Evolutionary conservation across 768 basidiomycete genomes (phyloP), one percentile per base, ranked within the genome.

Genomic region (Tulasnella sp.): DNA sequence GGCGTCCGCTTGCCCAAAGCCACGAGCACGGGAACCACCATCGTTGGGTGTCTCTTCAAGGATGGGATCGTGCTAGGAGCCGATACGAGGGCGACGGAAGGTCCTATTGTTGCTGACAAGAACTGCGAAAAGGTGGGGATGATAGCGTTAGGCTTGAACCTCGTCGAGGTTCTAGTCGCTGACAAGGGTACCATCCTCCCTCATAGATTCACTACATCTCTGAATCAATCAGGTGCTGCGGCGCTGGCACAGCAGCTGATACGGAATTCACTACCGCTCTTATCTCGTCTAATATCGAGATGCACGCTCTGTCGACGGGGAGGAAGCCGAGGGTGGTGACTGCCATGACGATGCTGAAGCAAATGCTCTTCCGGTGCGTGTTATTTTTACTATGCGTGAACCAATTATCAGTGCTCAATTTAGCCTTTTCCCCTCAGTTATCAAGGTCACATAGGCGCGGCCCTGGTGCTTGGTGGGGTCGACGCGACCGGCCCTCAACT

Each of bases 291-390:
- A 98, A 98, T 86, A 94, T 99, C 86, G 95, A 96, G 85, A 88
- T 99, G 19, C 97, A 99, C 84, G 90, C 91, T 0, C 89, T 99
- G 40, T 93, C 94, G 24, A 96, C 94, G 40, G 97, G 96, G 34
- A 87, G 97, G 79, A 95, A 94, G 85, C 96, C 97, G 5, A 90
- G 92, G 80, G 96, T 99, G 27, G 95, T 97, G 75, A 98, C 98
- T 0, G 98, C 97, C 7, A 98, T 99, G 97, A 98, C 97, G 5
- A 94, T 98, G 95, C 88, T 98, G 82, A 98, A 99, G 86, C 97
- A 97, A 85, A 93, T 93, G 88, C 92, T 99, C 52, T 98, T 93
- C 88, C 88, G 89, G 95, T 96, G n/a, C 58, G 89, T 83, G 16
- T 34, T n/a, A 1, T 74, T 38, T 44, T 68, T 36, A 12, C 19